Conservation (phyloP, 257 asterid species). For the Petrea volubilis region DNA sequence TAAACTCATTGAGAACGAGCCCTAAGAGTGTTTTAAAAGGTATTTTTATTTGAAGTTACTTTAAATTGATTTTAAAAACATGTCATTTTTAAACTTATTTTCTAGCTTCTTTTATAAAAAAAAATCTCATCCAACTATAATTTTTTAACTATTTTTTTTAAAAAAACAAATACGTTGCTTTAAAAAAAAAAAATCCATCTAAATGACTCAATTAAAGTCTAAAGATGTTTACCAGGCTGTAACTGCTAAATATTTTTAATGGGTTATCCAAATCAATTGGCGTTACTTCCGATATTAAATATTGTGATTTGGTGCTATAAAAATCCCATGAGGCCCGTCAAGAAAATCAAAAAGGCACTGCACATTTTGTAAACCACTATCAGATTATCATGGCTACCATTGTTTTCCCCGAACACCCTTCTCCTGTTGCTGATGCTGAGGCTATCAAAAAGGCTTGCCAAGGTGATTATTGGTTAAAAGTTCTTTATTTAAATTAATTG, state of each 20-base stretch:
- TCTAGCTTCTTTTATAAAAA: no score
- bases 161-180: no score
- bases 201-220: background rate
- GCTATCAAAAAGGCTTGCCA: conserved; percentile 70
- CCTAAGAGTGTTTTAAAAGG: no score
- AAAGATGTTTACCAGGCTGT: background rate
- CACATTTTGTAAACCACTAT: background rate
- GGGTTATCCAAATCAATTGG: conserved; percentile 12
- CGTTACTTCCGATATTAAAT: conserved; percentile 41
- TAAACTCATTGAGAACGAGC: no score
- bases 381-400: conserved; percentile 57
- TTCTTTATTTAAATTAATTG: background rate
- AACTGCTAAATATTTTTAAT: conserved; percentile 1
- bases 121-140: no score
- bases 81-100: no score
- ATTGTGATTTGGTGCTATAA: conserved; percentile 23
- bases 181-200: no score
- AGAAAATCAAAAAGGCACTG: background rate
- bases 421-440: conserved; percentile 84
- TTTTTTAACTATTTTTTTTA: no score
- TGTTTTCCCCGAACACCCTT: conserved; percentile 61
- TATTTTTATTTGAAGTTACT: no score
- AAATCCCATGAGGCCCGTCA: background rate
- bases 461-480: no score
- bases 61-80: no score